Evolutionary conservation across 139 green algal genomes (phyloP).

Genomic region (Chlamydomonas eustigma): DNA sequence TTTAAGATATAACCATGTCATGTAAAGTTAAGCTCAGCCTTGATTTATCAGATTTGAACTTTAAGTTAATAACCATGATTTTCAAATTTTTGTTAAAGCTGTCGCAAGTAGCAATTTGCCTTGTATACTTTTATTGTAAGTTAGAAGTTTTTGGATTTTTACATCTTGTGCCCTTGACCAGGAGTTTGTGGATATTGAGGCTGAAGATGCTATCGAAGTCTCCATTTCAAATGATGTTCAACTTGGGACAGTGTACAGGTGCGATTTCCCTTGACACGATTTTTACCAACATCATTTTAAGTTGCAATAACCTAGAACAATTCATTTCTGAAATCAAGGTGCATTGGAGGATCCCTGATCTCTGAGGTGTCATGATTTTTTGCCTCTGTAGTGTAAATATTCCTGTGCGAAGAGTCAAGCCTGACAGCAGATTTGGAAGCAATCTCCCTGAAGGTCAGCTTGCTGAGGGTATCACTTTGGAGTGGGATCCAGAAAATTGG

Average conservation of each 20-base stretch:
- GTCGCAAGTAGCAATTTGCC: background rate
- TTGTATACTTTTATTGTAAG: background rate
- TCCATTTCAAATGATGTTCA: conserved; percentile 70
- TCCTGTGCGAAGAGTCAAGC: conserved; percentile 80
- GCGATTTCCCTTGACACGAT: too few species aligned
- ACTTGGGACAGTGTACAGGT: conserved; percentile 81
- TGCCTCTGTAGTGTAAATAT: conserved; percentile 65
- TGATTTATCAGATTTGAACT: background rate
- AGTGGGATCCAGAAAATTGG: conserved; percentile 64
- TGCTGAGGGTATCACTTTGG: conserved; percentile 34
- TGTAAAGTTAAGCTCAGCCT: background rate
- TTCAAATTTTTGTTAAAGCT: background rate
- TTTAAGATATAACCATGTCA: background rate
- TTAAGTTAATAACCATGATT: background rate
- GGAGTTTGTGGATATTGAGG: conserved; percentile 85
- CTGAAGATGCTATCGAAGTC: conserved; percentile 75
- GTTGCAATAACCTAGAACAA: too few species aligned
- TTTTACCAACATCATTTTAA: too few species aligned
- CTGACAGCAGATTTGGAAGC: conserved; percentile 47
- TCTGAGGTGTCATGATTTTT: too few species aligned
- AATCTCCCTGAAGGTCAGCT: background rate
- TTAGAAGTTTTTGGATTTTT: background rate
- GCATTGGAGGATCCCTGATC: too few species aligned
- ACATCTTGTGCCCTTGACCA: background rate
- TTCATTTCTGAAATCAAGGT: too few species aligned